Base-by-base conservation (phyloP, 139 green algal species). In the Chlamydomonas incerta region DNA sequence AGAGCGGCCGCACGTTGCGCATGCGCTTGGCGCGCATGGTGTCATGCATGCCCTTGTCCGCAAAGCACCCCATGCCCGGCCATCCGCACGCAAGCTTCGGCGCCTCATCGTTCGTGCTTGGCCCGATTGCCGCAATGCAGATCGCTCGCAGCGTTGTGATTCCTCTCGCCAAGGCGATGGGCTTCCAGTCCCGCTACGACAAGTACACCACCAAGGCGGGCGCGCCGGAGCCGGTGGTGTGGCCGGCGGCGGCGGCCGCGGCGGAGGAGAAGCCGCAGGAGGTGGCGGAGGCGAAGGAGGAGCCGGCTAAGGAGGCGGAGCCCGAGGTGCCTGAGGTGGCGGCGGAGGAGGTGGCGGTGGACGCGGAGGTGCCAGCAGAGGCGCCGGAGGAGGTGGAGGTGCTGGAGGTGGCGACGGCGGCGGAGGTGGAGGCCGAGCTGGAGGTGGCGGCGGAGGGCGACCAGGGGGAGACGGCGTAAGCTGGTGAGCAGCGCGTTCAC, bases 141-240 rank as follows among this genome's bases (percentile, higher is more conserved):
- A 50, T 50, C 41, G 73, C 52, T n/a, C n/a, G 26, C 52, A 55
- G 8, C 14, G 31, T 81, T 20, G 31, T 81, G 33, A 33, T 71
- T 26, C 74, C 74, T 21, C 33, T 81, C 2, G 74, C 74, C 14
- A 37, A 37, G 35, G 29, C 66, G 2, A 58, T 81, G 24, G 74
- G 57, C 28, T 81, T 81, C 57, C 23, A 57, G 23, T 71, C 31
- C 35, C 74, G 62, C 74, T 81, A 81, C 74, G 18, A 57, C 28
- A 57, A 57, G 9, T 81, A 81, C 29, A 37, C 28, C 21, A 68
- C 74, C 33, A 81, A 71, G 26, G 18, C 57, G 33, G 57, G 74
- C 8, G n/a, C 52, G 34, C 74, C 57, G 57, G 14, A 26, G 33
- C 57, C 57, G 2, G 34, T 81, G 31, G 60, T 29, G 9, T 13